Evolutionary conservation across 1,284 basidiomycete genomes (phyloP), one percentile per base, ranked within the genome.

Genomic region (Amylostereum chailletii): DNA sequence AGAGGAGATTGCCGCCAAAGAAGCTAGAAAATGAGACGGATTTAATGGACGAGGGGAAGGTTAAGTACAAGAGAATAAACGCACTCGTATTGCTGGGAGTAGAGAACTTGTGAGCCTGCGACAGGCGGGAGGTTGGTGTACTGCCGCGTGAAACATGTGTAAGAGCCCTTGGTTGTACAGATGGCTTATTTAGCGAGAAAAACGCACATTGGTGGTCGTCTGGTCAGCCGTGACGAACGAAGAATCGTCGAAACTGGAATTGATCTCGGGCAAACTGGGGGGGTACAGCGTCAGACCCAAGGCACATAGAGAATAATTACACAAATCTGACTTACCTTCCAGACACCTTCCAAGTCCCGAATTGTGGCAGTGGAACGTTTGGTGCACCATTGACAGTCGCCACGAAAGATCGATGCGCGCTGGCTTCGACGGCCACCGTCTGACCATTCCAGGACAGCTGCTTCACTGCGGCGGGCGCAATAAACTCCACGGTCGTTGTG

Each of bases 81-180:
- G 29, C 53, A 74, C 73, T 72, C 74, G 50, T 76, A 75, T 64
- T 76, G 72, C 47, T 75, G 74, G 1, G 72, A 73, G 55, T 75
- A 75, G 31, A 76, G 60, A 11, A 75, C 71, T 31, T 61, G 61
- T 37, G 62, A 58, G 8, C 71, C 71, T 2, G 69, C 59, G 6
- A 75, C 54, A 3, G 68, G 67, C 3, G 72, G 73, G 4, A 74
- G 62, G 58, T 75, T 72, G 2, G 72, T 74, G 54, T 74, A 74
- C 74, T 75, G 43, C 4, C 19, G 19, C 19, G 19, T 19, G 19
- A 11, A 27, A 39, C 11, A 33, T 3, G 32, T 38, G 27, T 52
- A 42, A 46, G 27, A 43, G 2, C 27, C 37, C 10, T 19, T 19
- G 19, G 19, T 19, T 19, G 19, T 19, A 19, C 1, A 19, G 19